A percentile compares a stretch with the other conserved stretches of the same genome.
Conservation (phyloP, 805 yeast species). For the Hagleromyces aurorensis region DNA sequence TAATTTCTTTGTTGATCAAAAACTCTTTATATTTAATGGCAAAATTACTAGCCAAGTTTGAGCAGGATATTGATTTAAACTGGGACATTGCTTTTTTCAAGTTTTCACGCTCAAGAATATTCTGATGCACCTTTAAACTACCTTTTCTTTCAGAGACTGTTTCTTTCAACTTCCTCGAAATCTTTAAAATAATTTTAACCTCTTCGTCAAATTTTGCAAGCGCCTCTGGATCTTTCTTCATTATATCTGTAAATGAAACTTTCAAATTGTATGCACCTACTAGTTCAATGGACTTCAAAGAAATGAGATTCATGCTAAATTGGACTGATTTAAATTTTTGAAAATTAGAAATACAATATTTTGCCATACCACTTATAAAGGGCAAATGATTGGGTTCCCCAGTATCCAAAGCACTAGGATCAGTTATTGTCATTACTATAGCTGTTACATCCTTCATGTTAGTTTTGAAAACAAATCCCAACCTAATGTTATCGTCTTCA, state of each 20-base stretch:
- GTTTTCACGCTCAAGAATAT: conserved; percentile 23
- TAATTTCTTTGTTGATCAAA: conserved; percentile 43
- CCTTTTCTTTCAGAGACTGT: conserved; percentile 24
- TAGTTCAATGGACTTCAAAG: conserved; percentile 26
- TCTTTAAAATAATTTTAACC: conserved; percentile 17
- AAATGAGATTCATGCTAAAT: conserved; percentile 23
- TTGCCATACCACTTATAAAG: conserved; percentile 25
- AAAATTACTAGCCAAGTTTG: conserved; percentile 40
- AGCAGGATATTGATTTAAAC: conserved; percentile 30
- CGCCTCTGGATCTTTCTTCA: conserved; percentile 24
- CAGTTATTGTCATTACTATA: conserved; percentile 30
- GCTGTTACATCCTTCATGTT: conserved; percentile 18
- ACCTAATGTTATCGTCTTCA: conserved; percentile 28
- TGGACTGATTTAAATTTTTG: conserved; percentile 27
- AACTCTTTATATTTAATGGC: conserved; percentile 39
- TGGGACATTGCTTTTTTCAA: conserved; percentile 15
- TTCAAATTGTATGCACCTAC: conserved; percentile 22
- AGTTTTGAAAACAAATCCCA: conserved; percentile 47
- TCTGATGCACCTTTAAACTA: conserved; percentile 27
- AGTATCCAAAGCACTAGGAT: conserved; percentile 20
- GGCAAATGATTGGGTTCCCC: conserved; percentile 32
- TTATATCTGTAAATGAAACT: conserved; percentile 21
- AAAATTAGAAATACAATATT: conserved; percentile 24
- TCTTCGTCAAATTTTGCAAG: conserved; percentile 19
- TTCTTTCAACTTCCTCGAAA: conserved; percentile 20